Evolutionary conservation across 768 basidiomycete species (phyloP), one percentile per base, ranked within the genome.

Genomic region (Trametes cubensis): DNA sequence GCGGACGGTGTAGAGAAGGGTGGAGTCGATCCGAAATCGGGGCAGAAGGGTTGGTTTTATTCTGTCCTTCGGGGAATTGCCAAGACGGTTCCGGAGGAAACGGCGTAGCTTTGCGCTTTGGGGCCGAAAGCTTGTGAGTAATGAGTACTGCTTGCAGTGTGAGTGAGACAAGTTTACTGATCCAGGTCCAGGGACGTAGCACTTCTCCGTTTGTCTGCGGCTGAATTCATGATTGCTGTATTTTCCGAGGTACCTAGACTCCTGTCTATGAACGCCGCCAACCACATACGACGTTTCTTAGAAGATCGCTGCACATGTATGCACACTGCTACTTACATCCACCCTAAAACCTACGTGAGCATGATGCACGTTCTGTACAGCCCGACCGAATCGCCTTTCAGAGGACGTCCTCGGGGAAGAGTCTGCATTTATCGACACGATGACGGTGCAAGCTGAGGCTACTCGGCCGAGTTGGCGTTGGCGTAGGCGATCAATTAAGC

Each of bases 31-130:
- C 61, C 55, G 14, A 34, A 45, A 6, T 38, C 61, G 5, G 61
- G 52, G n/a, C 15, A 30, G 50, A 62, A 26, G 38, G 56, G 28
- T 7, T 62, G 50, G 61, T 62, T 58, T 44, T 28, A 15, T 5
- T 25, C 49, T 11, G 26, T 34, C n/a, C 15, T 30, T 6, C 41
- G 58, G 4, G 41, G 41, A 1, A 10, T 59, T 18, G 11, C 34
- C 10, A 8, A 41, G 25, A 13, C 48, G 6, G 34, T 41, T 11
- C 6, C 26, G 7, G 44, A 15, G 48, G 4, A 23, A 14, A 13
- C 28, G 2, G 15, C 41, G 7, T 47, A 47, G n/a, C 4, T 34
- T 4, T 42, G 45, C 25, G 11, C 23, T 14, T 45, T 6, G n/a
- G 20, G 44, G 17, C 45, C 47, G 55, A 34, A 30, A 20, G 28